phyloP scores from a whole-genome alignment of 1,284 basidiomycete genomes.

The Marasmius fiardii region DNA sequence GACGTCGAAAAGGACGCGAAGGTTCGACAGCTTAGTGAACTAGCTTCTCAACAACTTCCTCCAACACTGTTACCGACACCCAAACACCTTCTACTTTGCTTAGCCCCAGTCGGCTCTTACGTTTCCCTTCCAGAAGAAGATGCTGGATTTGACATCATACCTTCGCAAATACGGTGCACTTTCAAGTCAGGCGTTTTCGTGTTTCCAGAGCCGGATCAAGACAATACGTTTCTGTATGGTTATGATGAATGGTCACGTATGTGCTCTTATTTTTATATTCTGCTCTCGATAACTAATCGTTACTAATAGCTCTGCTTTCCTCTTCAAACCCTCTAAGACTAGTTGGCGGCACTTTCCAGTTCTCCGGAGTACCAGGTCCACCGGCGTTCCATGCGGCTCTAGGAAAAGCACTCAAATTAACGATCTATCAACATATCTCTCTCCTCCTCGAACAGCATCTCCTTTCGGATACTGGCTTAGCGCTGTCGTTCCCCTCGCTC shows the following conservation, averaged over 20 bases:
- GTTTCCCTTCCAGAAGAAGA: constrained; percentile 32
- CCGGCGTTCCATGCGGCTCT: constrained; percentile 40
- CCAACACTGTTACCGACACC: constrained; percentile 28
- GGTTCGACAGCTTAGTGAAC: constrained; percentile 7
- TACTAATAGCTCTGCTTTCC: constrained; percentile 16
- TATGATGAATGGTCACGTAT: constrained; percentile 47
- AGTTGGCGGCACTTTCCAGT: constrained; percentile 58
- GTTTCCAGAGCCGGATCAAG: constrained; percentile 32
- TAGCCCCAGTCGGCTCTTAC: constrained; percentile 33
- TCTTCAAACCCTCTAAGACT: constrained; percentile 26
- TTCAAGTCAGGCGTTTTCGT: constrained; percentile 42
- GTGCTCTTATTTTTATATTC: constrained; percentile 16
- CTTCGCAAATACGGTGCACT: constrained; percentile 37
- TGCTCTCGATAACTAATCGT: constrained; percentile 4
- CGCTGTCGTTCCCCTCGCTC: constrained; percentile 39
- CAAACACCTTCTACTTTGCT: constrained; percentile 49
- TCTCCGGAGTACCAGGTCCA: constrained; percentile 41
- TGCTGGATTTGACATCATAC: constrained; percentile 37
- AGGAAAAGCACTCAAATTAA: constrained; percentile 45
- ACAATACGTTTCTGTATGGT: constrained; percentile 40
- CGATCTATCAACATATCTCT: constrained; percentile 56
- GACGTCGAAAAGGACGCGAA: constrained; percentile 1
- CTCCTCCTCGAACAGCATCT: constrained; percentile 60
- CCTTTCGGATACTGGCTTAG: constrained; percentile 47
- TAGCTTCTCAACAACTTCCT: constrained; percentile 23